Evolutionary conservation across 2,329 filamentous ascomycete genomes (phyloP).

Genomic region (Sclerotinia trifoliorum): DNA sequence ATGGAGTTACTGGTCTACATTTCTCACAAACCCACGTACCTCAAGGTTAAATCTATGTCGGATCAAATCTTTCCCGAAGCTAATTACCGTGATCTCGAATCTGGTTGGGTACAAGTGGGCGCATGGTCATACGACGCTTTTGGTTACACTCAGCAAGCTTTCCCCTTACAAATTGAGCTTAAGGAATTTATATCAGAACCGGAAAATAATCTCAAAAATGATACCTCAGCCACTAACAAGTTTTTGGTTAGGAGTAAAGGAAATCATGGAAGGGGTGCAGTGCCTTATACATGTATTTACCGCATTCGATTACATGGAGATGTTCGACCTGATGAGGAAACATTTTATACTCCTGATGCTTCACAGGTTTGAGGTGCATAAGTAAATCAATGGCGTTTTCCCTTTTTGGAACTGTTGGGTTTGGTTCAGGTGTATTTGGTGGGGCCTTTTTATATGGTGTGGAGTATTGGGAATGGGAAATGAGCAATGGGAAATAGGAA

Average conservation of each 20-base stretch:
- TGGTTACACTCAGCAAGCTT: conserved; percentile 48
- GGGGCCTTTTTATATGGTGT: not conserved
- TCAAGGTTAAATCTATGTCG: conserved; percentile 42
- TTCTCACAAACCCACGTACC: conserved; percentile 42
- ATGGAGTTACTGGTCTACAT: conserved; percentile 70
- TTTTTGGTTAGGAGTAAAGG: conserved; percentile 55
- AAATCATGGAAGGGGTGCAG: conserved; percentile 54
- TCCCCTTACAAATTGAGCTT: conserved; percentile 53
- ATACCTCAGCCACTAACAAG: conserved; percentile 47
- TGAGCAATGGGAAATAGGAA: not conserved
- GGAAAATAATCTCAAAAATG: conserved; percentile 22
- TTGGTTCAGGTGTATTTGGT: not conserved
- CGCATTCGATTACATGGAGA: conserved; percentile 57
- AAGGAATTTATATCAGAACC: conserved; percentile 40
- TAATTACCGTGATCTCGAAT: conserved; percentile 34
- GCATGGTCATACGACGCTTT: conserved; percentile 53
- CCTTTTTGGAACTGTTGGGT: not conserved
- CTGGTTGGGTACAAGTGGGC: conserved; percentile 56
- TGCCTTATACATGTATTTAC: conserved; percentile 64
- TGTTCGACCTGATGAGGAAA: not conserved
- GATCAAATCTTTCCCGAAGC: conserved; percentile 42
- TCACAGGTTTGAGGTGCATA: not conserved
- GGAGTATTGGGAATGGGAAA: not conserved
- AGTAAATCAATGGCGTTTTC: not conserved
- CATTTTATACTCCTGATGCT: not conserved